These are phyloP conservation scores for Prunus yedoensis DNA, from an alignment of 331 rosid species.

Conservation along the genomic window DNA sequence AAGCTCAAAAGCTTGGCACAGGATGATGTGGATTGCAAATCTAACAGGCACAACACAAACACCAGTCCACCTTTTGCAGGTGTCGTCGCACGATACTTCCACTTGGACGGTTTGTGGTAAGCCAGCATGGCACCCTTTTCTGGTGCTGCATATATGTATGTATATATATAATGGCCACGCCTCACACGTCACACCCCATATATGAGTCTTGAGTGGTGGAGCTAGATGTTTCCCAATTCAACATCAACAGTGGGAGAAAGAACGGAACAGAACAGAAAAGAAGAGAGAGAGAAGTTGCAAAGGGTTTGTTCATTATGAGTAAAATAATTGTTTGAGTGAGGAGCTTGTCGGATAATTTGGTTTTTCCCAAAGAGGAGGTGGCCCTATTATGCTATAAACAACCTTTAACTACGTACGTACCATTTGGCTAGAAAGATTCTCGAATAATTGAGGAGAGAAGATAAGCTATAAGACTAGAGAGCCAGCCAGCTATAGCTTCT, in stretches of 20 bases:
- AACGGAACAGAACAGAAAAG: too few species aligned
- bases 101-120: neutral
- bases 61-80: slow-evolving; percentile 4
- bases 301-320: too few species aligned
- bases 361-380: neutral
- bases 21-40: slow-evolving; percentile 25
- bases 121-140: slow-evolving; percentile 9
- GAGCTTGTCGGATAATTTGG: slow-evolving; percentile 8
- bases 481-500: neutral
- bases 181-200: slow-evolving; percentile 19
- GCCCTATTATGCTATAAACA: neutral
- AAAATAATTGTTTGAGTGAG: too few species aligned
- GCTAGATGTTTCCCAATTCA: too few species aligned
- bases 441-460: slow-evolving; percentile 21
- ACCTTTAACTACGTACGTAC: neutral
- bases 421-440: neutral
- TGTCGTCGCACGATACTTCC: neutral
- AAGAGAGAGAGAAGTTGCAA: too few species aligned
- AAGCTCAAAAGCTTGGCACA: neutral
- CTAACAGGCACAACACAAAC: slow-evolving; percentile 1
- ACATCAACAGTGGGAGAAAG: too few species aligned
- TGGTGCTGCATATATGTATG: neutral
- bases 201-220: too few species aligned
- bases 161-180: slow-evolving; percentile 12
- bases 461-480: neutral